A percentile compares a stretch with the other conserved stretches of the same genome.
Conservation (phyloP, 202 grass and related monocot genomes). For the Bolboschoenoplectus hybrid region DNA sequence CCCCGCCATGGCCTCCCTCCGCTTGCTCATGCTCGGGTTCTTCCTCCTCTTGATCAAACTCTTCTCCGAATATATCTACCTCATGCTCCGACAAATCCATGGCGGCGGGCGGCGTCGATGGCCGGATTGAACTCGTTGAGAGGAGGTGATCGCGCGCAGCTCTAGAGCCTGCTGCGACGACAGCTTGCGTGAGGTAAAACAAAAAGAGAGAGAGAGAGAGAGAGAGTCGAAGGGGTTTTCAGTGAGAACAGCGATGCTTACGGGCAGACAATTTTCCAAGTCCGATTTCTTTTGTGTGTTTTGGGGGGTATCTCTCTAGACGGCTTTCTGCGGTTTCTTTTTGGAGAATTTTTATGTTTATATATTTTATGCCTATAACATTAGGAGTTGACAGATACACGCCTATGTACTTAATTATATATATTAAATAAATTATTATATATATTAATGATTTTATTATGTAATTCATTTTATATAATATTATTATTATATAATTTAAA, state of each 20-base stretch:
- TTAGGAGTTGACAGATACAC: too few species aligned
- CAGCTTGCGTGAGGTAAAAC: not conserved
- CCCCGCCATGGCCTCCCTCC: constrained; percentile 42
- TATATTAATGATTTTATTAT: too few species aligned
- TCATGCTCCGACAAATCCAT: constrained; percentile 91
- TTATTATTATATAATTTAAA: too few species aligned
- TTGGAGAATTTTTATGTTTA: not conserved
- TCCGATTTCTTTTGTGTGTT: not conserved
- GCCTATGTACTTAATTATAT: too few species aligned
- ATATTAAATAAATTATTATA: too few species aligned
- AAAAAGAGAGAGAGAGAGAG: not conserved
- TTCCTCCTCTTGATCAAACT: constrained; percentile 52
- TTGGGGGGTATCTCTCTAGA: too few species aligned
- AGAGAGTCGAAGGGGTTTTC: not conserved
- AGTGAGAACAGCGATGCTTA: not conserved
- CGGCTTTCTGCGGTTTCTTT: not conserved
- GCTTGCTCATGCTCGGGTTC: constrained; percentile 46
- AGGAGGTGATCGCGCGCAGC: not conserved
- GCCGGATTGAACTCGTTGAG: not conserved
- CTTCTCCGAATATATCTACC: constrained; percentile 68
- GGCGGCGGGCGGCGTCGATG: not conserved
- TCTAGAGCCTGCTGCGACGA: not conserved
- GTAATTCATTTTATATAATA: too few species aligned
- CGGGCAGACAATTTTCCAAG: not conserved
- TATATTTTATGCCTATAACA: too few species aligned